Percentiles rank a stretch among this genome's conserved stretches.
Evolutionary conservation across 371 early-diverging fungal species (phyloP).

Genomic region (Apophysomyces variabilis): DNA sequence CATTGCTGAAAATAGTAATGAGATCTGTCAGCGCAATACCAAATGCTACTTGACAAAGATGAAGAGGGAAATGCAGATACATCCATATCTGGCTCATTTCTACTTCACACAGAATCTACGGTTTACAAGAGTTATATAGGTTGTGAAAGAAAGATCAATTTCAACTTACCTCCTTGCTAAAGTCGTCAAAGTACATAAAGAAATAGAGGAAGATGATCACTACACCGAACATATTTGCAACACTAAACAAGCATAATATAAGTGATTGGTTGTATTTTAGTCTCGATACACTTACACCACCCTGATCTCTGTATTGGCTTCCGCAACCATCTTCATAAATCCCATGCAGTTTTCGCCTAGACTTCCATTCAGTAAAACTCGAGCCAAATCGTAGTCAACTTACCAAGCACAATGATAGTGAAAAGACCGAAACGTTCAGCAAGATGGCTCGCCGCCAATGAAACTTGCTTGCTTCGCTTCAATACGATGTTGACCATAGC

Average conservation of each 20-base stretch:
- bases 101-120: constrained; percentile 27
- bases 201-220: constrained; percentile 54
- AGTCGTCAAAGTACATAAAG: constrained; percentile 61
- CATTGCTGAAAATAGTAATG: constrained; percentile 44
- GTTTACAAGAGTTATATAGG: neutral
- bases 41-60: constrained; percentile 59
- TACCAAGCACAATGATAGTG: constrained; percentile 58
- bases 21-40: constrained; percentile 53
- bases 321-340: constrained; percentile 48
- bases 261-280: neutral
- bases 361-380: neutral
- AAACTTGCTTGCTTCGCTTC: constrained; percentile 52
- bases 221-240: constrained; percentile 50
- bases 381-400: constrained; percentile 13
- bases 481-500: constrained; percentile 45
- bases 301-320: constrained; percentile 31
- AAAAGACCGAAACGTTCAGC: constrained; percentile 63
- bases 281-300: constrained; percentile 34
- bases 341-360: constrained; percentile 56
- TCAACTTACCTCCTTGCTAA: constrained; percentile 37
- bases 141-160: neutral
- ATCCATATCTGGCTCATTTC: constrained; percentile 60
- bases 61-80: constrained; percentile 62
- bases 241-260: constrained; percentile 5
- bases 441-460: constrained; percentile 61